Evolutionary conservation across 352 stramenopile species (phyloP).

Genomic region (Phytopythium chamaehyphon): DNA sequence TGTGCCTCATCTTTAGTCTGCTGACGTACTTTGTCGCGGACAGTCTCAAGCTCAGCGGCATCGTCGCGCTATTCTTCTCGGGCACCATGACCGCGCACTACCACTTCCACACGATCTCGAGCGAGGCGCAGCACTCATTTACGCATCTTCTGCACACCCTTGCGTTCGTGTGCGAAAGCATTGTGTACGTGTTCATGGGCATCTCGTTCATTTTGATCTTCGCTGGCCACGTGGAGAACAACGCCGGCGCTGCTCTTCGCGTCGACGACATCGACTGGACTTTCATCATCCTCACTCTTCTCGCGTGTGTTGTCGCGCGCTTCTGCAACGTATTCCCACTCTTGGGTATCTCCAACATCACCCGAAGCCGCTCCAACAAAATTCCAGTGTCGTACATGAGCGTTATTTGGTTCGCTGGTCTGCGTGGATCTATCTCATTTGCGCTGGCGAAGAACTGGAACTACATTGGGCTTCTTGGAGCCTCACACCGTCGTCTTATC

Average conservation of each 20-base stretch:
- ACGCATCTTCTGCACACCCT: constrained; percentile 81
- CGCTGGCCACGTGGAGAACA: constrained; percentile 54
- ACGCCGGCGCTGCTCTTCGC: constrained; percentile 46
- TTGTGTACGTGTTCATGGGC: constrained; percentile 88
- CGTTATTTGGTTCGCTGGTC: constrained; percentile 90
- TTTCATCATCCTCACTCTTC: constrained; percentile 77
- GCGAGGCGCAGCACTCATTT: constrained; percentile 78
- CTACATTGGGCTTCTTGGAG: constrained; percentile 62
- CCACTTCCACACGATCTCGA: constrained; percentile 84
- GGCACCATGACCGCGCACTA: constrained; percentile 88
- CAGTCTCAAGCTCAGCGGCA: constrained; percentile 82
- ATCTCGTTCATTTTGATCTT: constrained; percentile 85
- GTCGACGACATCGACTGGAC: constrained; percentile 79
- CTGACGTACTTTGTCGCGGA: constrained; percentile 84
- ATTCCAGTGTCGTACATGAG: constrained; percentile 76
- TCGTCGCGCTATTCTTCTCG: constrained; percentile 93
- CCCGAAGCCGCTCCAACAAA: constrained; percentile 39
- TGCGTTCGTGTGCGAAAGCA: constrained; percentile 77
- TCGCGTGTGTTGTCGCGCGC: constrained; percentile 60
- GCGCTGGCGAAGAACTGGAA: constrained; percentile 86
- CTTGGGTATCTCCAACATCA: constrained; percentile 68
- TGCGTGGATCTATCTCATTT: constrained; percentile 93
- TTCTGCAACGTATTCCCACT: constrained; percentile 81
- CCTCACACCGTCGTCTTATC: constrained; percentile 74
- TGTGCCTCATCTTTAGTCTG: constrained; percentile 84